phyloP scores from a whole-genome alignment of 495 filamentous ascomycete genomes.

The Darksidea phi region DNA sequence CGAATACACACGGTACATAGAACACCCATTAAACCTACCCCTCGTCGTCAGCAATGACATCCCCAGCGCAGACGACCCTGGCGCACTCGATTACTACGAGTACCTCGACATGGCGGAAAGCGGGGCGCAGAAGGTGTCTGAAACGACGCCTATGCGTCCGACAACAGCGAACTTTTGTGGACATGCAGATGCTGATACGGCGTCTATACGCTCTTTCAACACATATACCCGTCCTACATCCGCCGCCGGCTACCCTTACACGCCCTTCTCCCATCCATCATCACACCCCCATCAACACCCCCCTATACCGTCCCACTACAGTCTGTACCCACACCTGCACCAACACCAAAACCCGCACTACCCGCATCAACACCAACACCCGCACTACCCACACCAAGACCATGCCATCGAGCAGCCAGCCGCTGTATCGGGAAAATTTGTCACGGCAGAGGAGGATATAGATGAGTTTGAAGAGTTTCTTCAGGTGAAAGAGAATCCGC shows the following conservation, averaged over 20 bases:
- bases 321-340: neutral
- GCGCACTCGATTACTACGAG: slow-evolving; percentile 65
- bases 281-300: neutral
- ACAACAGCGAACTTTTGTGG: neutral
- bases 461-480: slow-evolving; percentile 74
- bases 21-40: slow-evolving; percentile 84
- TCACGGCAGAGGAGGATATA: slow-evolving; percentile 63
- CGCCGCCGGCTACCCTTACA: slow-evolving; percentile 16
- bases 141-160: neutral
- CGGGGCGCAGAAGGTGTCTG: neutral
- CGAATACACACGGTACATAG: slow-evolving; percentile 88
- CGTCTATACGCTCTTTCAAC: slow-evolving; percentile 2
- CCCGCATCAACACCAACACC: neutral
- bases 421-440: slow-evolving; percentile 9
- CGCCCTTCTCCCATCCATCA: slow-evolving; percentile 17
- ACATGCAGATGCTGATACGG: neutral
- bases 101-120: slow-evolving; percentile 52
- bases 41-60: slow-evolving; percentile 76
- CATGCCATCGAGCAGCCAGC: neutral
- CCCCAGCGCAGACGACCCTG: slow-evolving; percentile 48
- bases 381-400: neutral
- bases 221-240: slow-evolving; percentile 17
- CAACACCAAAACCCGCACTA: neutral
- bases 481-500: slow-evolving; percentile 70
- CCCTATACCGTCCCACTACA: neutral